Percentiles rank a stretch among this genome's conserved stretches.
These are phyloP conservation scores for Naganishia onofrii DNA, from an alignment of 768 basidiomycete species.

Conservation along the genomic window DNA sequence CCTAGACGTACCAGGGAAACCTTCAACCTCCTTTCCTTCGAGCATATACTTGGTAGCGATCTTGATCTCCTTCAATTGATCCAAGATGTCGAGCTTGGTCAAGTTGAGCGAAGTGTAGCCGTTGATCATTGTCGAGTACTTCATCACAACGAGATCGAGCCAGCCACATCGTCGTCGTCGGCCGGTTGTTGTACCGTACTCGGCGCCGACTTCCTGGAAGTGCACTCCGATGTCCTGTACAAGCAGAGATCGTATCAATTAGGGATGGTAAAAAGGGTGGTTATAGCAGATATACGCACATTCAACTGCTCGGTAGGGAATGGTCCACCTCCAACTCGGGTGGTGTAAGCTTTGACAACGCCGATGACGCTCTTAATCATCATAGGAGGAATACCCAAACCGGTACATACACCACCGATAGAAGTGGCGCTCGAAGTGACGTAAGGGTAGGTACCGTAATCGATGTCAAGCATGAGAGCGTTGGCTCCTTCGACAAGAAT, in stretches of 20 bases:
- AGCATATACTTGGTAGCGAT: constrained; percentile 75
- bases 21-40: constrained; percentile 70
- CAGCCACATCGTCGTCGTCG: constrained; percentile 90
- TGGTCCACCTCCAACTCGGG: constrained; percentile 95
- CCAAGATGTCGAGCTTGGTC: constrained; percentile 93
- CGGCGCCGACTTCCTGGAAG: constrained; percentile 87
- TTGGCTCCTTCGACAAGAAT: constrained; percentile 96
- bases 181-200: constrained; percentile 90
- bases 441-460: constrained; percentile 96
- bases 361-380: constrained; percentile 81
- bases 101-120: constrained; percentile 91
- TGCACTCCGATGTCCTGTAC: constrained; percentile 73
- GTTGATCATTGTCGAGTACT: constrained; percentile 88
- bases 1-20: constrained; percentile 74
- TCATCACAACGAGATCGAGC: constrained; percentile 94
- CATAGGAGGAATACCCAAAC: constrained; percentile 92
- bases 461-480: constrained; percentile 96
- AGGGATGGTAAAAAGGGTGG: background rate
- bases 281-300: constrained; percentile 55
- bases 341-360: constrained; percentile 97
- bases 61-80: constrained; percentile 79
- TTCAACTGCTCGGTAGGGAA: constrained; percentile 96
- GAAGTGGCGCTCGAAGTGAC: constrained; percentile 92
- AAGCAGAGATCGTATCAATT: background rate
- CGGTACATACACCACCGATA: constrained; percentile 94